phyloP scores from a whole-genome alignment of 805 yeast species.

The Ogataea kodamae region DNA sequence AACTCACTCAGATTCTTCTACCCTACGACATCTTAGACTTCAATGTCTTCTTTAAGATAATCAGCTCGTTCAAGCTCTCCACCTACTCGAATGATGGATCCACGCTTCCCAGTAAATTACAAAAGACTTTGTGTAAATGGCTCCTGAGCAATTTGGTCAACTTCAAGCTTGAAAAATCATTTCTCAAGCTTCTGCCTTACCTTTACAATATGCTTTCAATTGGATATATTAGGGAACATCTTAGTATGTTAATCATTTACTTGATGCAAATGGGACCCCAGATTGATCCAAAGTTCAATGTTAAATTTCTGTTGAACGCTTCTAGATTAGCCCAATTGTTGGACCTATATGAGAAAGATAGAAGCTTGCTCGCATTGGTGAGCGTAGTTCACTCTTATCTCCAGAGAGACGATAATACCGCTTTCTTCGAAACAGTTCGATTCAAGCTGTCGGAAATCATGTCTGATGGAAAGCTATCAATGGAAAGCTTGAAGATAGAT shows the following conservation, averaged over 20 bases:
- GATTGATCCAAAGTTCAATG: constrained; percentile 22
- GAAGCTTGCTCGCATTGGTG: constrained; percentile 16
- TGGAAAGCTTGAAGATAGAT: constrained; percentile 17
- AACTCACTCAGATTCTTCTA: constrained; percentile 15
- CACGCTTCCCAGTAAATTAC: constrained; percentile 18
- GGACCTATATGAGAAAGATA: constrained; percentile 22
- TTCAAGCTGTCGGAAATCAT: constrained; percentile 15
- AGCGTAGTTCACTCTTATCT: constrained; percentile 15
- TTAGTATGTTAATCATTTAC: constrained; percentile 22
- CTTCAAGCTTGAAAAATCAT: constrained; percentile 21
- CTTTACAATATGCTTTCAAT: constrained; percentile 27
- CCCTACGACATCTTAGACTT: constrained; percentile 26
- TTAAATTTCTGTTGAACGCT: constrained; percentile 20
- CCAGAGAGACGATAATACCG: constrained; percentile 8
- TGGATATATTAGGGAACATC: constrained; percentile 25
- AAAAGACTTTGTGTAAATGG: constrained; percentile 20
- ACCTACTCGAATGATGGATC: constrained; percentile 23
- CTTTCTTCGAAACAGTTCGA: constrained; percentile 21
- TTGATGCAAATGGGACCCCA: constrained; percentile 15
- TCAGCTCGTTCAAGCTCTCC: constrained; percentile 22
- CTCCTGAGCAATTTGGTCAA: constrained; percentile 21
- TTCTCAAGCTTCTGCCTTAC: constrained; percentile 21
- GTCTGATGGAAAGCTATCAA: constrained; percentile 9
- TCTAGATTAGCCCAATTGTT: constrained; percentile 21
- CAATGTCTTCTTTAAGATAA: constrained; percentile 18